Evolutionary conservation across 441 rosid genomes (phyloP).

Genomic region (Capsella rubella): DNA sequence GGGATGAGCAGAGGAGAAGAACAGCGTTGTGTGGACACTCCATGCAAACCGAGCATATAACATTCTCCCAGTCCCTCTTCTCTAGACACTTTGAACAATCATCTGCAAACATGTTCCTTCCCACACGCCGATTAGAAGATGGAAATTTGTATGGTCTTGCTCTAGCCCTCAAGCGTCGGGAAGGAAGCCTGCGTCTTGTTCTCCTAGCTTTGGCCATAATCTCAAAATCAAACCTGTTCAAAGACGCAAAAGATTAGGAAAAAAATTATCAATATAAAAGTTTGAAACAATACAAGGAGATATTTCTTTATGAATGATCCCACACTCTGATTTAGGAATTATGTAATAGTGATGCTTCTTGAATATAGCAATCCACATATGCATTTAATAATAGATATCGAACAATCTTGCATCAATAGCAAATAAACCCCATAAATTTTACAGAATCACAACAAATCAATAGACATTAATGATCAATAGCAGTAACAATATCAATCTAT

Average conservation of each 20-base stretch:
- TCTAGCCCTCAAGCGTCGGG: conserved; percentile 56
- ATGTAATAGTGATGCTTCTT: not conserved
- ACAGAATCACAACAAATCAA: not conserved
- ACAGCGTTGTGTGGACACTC: conserved; percentile 98
- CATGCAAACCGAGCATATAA: conserved; percentile 94
- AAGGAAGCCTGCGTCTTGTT: conserved; percentile 60
- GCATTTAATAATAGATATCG: not conserved
- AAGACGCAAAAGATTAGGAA: conserved; percentile 32
- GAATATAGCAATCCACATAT: not conserved
- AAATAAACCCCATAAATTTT: not conserved
- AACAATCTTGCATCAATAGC: not conserved
- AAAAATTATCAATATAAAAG: not conserved
- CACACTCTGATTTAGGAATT: not conserved
- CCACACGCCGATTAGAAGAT: conserved; percentile 47
- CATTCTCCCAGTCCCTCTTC: conserved; percentile 86
- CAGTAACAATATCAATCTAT: not conserved
- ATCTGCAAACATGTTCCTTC: conserved; percentile 50
- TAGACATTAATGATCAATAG: not conserved
- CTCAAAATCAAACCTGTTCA: conserved; percentile 29
- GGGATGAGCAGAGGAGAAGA: conserved; percentile 95
- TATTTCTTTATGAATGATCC: not conserved
- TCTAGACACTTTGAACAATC: conserved; percentile 62
- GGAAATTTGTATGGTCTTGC: conserved; percentile 63
- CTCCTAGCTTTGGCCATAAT: conserved; percentile 82
- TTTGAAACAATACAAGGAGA: not conserved